phyloP scores from a whole-genome alignment of 2,329 filamentous ascomycete species.

The Neofusicoccum parvum region DNA sequence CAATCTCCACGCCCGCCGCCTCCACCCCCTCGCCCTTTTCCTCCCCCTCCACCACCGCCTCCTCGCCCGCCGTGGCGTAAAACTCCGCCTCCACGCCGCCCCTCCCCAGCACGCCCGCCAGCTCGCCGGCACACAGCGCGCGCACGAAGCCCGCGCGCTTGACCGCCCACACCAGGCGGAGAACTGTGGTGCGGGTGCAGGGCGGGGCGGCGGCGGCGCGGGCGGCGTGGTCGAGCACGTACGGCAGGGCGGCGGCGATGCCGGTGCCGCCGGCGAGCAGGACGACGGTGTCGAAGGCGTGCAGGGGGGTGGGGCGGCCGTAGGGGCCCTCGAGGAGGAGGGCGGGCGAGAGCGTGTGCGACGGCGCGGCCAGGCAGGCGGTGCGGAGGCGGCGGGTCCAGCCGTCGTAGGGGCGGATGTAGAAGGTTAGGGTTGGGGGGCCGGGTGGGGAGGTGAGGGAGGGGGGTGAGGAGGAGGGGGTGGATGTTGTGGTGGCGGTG shows the following conservation, averaged over 20 bases:
- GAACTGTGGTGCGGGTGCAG: conserved; percentile 23
- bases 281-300: conserved; percentile 42
- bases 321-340: conserved; percentile 57
- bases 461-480: conserved; percentile 27
- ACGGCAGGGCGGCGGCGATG: conserved; percentile 36
- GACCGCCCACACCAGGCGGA: conserved; percentile 39
- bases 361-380: conserved; percentile 32
- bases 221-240: conserved; percentile 26
- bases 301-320: conserved; percentile 46
- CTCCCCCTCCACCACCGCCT: background rate
- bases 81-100: conserved; percentile 28
- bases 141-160: conserved; percentile 35
- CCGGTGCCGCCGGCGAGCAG: conserved; percentile 41
- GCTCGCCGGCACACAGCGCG: conserved; percentile 28
- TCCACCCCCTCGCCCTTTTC: background rate
- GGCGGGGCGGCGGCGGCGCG: conserved; percentile 22
- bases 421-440: conserved; percentile 43
- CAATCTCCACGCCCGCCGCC: conserved; percentile 29
- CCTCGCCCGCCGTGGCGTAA: background rate
- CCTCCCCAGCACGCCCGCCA: conserved; percentile 27
- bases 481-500: conserved; percentile 18
- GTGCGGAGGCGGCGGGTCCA: conserved; percentile 52
- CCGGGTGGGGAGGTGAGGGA: conserved; percentile 4
- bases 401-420: conserved; percentile 54
- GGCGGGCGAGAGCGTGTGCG: conserved; percentile 29